Base-by-base conservation (phyloP, 129 eudicot genomes). In the Centella asiatica region DNA sequence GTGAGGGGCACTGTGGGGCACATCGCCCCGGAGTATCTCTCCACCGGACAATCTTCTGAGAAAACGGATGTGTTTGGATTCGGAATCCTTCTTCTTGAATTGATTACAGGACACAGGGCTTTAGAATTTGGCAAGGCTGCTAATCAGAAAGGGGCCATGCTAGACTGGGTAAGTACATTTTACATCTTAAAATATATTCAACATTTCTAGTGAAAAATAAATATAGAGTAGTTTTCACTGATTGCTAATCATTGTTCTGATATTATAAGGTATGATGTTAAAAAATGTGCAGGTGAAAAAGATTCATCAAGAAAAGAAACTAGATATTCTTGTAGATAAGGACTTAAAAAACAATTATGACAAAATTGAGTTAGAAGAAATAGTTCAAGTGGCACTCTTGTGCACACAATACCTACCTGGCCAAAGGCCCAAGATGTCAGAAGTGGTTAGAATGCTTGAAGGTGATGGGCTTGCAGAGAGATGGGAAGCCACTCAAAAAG, bases 1-100 rank as follows among this genome's bases (percentile, higher is more conserved):
- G 96, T 88, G 39, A 71, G 96, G 25, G 96, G 94, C 51, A 84
- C 96, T 2, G 96, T 88, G 66, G 96, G 96, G 4, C 96, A 88
- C 63, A 88, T 88, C 32, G 95, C 95, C 50, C 96, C 96, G 0
- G 96, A 88, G 34, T 88, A 84, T 73, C 93, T 88, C 64, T 88
- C 96, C 1, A 88, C 96, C 2, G 96, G 96, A 17, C 96, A 88
- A 39, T 88, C 96, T 11, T 88, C 96, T 5, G 96, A 88, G 52
- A 88, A 88, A 33, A 88, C 96, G 0, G 96, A 88, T 33, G 96
- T 88, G 20, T 88, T 88, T 27, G 96, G 96, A 23, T 88, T 81
- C 47, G 96, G 96, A 37, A 79, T 88, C 53, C 96, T 88, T 48
- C 77, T 88, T 4, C 96, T 88, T 12, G 96, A 88, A 69, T 72